Percentiles rank a stretch among this genome's conserved stretches.
phyloP scores from a whole-genome alignment of 805 yeast genomes.

The Kodamaea kaohsiungensis region DNA sequence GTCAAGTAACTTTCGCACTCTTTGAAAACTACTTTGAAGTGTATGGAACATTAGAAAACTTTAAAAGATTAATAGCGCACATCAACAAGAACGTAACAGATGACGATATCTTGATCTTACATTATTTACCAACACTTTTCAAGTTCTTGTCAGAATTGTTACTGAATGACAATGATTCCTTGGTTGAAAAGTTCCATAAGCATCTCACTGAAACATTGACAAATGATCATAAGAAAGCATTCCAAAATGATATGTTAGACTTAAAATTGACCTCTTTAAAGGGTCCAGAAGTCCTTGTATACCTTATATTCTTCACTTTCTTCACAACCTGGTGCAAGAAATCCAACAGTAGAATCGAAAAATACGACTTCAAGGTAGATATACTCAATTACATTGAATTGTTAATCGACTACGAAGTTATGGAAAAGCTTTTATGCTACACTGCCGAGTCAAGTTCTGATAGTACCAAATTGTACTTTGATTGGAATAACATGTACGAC shows the following conservation, averaged over 20 bases:
- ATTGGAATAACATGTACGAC: slow-evolving; percentile 57
- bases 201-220: slow-evolving; percentile 37
- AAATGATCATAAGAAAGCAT: slow-evolving; percentile 25
- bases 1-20: slow-evolving; percentile 61
- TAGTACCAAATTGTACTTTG: slow-evolving; percentile 34
- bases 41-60: slow-evolving; percentile 32
- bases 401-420: slow-evolving; percentile 64
- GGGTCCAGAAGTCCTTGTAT: slow-evolving; percentile 44
- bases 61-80: slow-evolving; percentile 44
- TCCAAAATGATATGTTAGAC: slow-evolving; percentile 27
- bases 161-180: slow-evolving; percentile 29
- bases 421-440: slow-evolving; percentile 64
- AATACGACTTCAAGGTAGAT: slow-evolving; percentile 54
- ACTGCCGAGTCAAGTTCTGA: slow-evolving; percentile 56
- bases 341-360: slow-evolving; percentile 37
- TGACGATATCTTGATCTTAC: slow-evolving; percentile 64
- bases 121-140: slow-evolving; percentile 63
- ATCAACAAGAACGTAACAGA: slow-evolving; percentile 47
- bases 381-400: slow-evolving; percentile 61
- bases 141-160: slow-evolving; percentile 42
- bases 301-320: slow-evolving; percentile 52
- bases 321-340: slow-evolving; percentile 71
- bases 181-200: slow-evolving; percentile 36
- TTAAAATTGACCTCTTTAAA: slow-evolving; percentile 32
- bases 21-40: slow-evolving; percentile 37